Base-by-base conservation (phyloP, 352 stramenopile species). In the Discostella stelligera region DNA sequence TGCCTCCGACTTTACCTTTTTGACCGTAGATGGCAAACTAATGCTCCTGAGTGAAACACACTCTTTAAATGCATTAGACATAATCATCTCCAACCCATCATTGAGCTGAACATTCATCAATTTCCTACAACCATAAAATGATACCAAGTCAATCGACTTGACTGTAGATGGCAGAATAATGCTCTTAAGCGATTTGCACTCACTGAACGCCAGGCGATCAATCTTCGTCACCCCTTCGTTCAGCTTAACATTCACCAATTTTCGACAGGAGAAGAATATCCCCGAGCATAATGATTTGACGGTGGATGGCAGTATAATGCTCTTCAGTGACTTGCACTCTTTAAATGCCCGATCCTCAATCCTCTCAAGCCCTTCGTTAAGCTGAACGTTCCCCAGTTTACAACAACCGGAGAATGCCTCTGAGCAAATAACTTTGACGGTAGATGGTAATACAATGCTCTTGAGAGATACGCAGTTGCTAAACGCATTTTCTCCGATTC, bases 341-440 rank as follows among this genome's bases (percentile, higher is more conserved):
- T 25, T 23, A 32, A 60, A 60, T 6, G 53, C 53, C 21, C 10
- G 9, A 16, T 60, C 21, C 23, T 37, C 53, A 23, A 60, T 44
- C 3, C 13, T n/a, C 23, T 60, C 21, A 13, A 60, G 21, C 1
- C 53, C 53, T 3, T 60, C 53, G 53, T 60, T 60, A 25, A 60
- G 53, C 5, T 44, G 30, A 18, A 60, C 10, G 1, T 18, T 60
- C n/a, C 0, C 23, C 8, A 60, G 53, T 4, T 3, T 4, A 11
- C n/a, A 32, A 13, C 53, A 60, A n/a, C 39, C 21, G 53, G 16
- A 23, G 23, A 60, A 61, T 21, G 53, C 53, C 53, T 14, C 21
- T 0, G 14, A 27, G 21, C 25, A 23, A 20, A 61, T 46, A n/a
- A 41, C 23, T 3, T n/a, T 23, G 13, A 61, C 53, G 13, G 53